Evolutionary conservation across 164 flowering plant genomes (phyloP), one percentile per base, ranked within the genome.

Genomic region (Hamamelis virginiana): DNA sequence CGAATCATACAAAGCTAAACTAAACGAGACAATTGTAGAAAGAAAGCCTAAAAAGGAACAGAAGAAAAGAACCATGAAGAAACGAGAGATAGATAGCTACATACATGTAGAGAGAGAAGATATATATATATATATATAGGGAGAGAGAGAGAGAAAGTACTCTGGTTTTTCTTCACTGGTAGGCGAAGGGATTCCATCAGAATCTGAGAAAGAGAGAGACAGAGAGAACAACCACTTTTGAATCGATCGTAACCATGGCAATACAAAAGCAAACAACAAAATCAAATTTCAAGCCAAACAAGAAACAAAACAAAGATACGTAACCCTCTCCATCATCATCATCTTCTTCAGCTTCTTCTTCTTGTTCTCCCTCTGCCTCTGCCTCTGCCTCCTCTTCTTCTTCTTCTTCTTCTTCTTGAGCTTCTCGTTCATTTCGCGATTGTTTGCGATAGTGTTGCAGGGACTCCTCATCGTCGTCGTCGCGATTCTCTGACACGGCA

Each of bases 151-250:
- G 69, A 64, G 67, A 43, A 14, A 21, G 59, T 69, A 79, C 80
- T 81, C 80, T 4, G 82, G 71, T 56, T 76, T 72, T 22, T 74
- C 82, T 26, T 60, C 69, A 16, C 74, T 48, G 63, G 66, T 60
- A 5, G 78, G 74, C 52, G 80, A 80, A 25, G 71, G 51, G 68
- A 65, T 74, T 26, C 41, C 82, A 25, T 72, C 78, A 59, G 82
- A 81, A 74, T 79, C 84, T 81, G 82, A 61, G 45, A 27, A 55
- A 74, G 4, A 45, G 28, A 21, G n/a, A n/a, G n/a, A n/a, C n/a
- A n/a, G n/a, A n/a, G n/a, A n/a, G n/a, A n/a, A n/a, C n/a, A 33
- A 33, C 41, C 41, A 33, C 6, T 33, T 33, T 6, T 33, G 41
- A 64, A 57, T 46, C 53, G 41, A 72, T 62, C 70, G 46, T 9